phyloP scores from a whole-genome alignment of 306 rosid genomes.

The Styphnolobium japonicum region DNA sequence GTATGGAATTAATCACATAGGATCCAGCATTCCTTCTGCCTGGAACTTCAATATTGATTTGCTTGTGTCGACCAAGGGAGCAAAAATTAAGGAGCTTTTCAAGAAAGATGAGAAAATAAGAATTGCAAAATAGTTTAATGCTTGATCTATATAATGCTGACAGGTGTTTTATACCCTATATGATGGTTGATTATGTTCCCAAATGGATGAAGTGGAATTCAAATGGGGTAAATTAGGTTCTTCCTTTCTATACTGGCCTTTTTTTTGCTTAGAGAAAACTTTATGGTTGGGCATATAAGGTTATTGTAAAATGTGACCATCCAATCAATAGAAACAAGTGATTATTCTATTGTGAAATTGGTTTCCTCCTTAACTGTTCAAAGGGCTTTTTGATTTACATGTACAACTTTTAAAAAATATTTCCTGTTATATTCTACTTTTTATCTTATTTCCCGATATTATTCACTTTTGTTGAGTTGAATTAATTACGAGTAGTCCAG shows the following conservation, averaged over 20 bases:
- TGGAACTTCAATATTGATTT: background rate
- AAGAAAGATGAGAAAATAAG: background rate
- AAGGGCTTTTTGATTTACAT: no score
- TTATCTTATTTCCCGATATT: no score
- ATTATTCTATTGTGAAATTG: background rate
- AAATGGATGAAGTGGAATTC: background rate
- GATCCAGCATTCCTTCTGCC: background rate
- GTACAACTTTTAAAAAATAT: no score
- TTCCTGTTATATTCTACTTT: no score
- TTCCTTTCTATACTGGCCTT: background rate
- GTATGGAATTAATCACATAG: background rate
- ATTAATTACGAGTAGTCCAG: no score
- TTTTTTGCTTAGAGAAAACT: background rate
- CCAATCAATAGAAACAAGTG: background rate
- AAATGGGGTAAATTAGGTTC: background rate
- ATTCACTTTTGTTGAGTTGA: no score
- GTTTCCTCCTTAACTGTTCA: background rate
- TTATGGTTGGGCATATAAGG: background rate
- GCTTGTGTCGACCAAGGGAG: background rate
- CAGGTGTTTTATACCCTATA: background rate
- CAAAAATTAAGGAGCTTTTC: background rate
- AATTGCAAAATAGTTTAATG: background rate
- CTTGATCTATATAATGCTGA: background rate
- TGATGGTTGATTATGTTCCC: background rate
- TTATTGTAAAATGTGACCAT: background rate